A percentile compares a stretch with the other conserved stretches of the same genome.
phyloP scores from a whole-genome alignment of 169 alveolate species.

The Plasmodium inui region DNA sequence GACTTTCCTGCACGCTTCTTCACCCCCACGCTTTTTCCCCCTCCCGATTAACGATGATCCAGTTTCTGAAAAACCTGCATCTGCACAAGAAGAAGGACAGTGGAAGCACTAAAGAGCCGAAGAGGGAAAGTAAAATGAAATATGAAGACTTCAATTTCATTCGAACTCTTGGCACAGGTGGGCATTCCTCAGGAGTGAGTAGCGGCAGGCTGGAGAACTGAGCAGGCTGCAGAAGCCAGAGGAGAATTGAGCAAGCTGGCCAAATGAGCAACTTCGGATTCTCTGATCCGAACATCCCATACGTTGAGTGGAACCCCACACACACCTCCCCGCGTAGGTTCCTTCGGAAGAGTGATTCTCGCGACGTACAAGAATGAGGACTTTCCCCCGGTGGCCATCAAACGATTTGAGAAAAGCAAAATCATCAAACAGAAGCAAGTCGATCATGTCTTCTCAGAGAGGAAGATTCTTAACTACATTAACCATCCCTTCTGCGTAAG shows the following conservation, averaged over 20 bases:
- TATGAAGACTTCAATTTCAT: conserved; percentile 72
- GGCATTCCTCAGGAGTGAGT: neutral
- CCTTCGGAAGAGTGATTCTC: conserved; percentile 95
- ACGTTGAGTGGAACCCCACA: neutral
- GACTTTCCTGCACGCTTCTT: neutral
- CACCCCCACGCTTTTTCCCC: neutral
- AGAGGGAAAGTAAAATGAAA: conserved; percentile 53
- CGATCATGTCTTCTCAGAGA: conserved; percentile 96
- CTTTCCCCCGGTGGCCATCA: conserved; percentile 84
- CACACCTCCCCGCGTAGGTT: conserved; percentile 80
- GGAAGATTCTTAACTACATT: conserved; percentile 91
- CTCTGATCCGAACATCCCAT: neutral
- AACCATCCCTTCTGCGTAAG: conserved; percentile 96
- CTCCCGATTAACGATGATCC: conserved; percentile 5
- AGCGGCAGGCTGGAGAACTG: neutral
- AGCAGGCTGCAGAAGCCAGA: too few relatives aligned
- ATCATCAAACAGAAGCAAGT: conserved; percentile 90
- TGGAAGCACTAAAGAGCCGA: neutral
- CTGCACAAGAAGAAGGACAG: conserved; percentile 46
- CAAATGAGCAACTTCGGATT: neutral
- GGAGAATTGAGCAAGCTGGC: too few relatives aligned
- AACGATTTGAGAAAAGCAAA: conserved; percentile 86
- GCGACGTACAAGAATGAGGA: conserved; percentile 85
- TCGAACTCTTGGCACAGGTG: conserved; percentile 76
- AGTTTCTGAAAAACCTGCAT: conserved; percentile 51